phyloP scores from a whole-genome alignment of 2,329 filamentous ascomycete genomes.

The Alternaria sp. region DNA sequence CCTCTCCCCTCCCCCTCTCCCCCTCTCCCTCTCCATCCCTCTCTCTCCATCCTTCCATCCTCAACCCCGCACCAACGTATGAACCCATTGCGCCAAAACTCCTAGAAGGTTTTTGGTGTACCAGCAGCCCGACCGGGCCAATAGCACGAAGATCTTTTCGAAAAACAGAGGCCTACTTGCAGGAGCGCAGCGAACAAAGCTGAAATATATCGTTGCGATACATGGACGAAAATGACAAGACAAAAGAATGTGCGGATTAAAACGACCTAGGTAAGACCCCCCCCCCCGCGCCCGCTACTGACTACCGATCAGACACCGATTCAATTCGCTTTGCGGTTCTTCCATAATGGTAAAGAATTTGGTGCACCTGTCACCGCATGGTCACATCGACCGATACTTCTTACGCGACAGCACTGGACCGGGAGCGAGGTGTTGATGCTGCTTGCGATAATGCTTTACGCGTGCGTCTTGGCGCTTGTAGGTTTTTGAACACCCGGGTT shows the following conservation, averaged over 20 bases:
- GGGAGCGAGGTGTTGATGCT: slow-evolving; percentile 3
- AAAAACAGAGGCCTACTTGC: background rate
- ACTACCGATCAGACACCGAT: background rate
- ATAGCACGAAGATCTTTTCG: background rate
- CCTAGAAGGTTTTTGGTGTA: background rate
- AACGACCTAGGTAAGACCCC: background rate
- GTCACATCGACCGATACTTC: background rate
- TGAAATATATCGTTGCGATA: background rate
- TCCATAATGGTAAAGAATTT: background rate
- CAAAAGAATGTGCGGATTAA: background rate
- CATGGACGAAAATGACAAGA: background rate
- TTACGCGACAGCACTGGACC: background rate
- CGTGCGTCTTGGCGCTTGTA: slow-evolving; percentile 19
- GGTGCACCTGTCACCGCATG: background rate
- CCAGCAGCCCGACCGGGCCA: background rate
- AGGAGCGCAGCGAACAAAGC: background rate
- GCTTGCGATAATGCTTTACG: slow-evolving; percentile 20
- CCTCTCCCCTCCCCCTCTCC: background rate
- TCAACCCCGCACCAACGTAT: background rate
- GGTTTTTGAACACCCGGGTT: slow-evolving; percentile 1
- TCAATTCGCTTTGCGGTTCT: background rate
- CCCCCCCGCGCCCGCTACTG: background rate
- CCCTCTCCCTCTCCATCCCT: background rate
- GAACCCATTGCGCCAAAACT: background rate
- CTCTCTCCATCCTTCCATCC: background rate